Evolutionary conservation across 441 rosid genomes (phyloP).

Genomic region (Daphne laureola): DNA sequence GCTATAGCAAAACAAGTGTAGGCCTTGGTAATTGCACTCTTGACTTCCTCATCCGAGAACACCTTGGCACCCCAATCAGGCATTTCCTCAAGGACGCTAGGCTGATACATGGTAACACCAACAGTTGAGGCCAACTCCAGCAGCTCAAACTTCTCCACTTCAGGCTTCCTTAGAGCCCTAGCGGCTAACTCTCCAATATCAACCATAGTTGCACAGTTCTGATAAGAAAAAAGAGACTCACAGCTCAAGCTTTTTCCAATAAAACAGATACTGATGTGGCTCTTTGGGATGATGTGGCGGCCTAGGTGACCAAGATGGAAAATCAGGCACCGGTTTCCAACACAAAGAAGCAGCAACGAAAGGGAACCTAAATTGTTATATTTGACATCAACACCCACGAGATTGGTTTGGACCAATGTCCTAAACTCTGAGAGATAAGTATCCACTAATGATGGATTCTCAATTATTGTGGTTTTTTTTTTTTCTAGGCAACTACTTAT

Average conservation of each 20-base stretch:
- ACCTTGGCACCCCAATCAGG: not conserved
- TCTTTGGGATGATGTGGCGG: not conserved
- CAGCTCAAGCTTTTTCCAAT: not conserved
- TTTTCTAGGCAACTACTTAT: too few relatives aligned
- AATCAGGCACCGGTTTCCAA: conserved; percentile 1
- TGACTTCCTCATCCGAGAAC: too few relatives aligned
- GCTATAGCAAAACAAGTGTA: too few relatives aligned
- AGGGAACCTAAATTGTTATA: not conserved
- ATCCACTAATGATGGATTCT: not conserved
- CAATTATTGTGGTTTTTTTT: not conserved
- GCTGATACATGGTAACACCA: not conserved
- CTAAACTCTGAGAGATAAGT: not conserved
- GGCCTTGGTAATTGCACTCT: too few relatives aligned
- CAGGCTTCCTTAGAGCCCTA: not conserved
- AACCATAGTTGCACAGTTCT: not conserved
- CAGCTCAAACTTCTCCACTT: not conserved
- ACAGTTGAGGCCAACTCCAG: not conserved
- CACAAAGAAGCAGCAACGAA: conserved; percentile 3
- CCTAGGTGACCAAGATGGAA: not conserved
- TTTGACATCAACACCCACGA: not conserved
- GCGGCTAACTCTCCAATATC: conserved; percentile 1
- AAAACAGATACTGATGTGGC: not conserved
- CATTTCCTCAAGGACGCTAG: not conserved
- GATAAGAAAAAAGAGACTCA: not conserved
- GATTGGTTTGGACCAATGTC: not conserved